Conservation (phyloP, 148 eudicot genomes). For the Spergularia marina region DNA sequence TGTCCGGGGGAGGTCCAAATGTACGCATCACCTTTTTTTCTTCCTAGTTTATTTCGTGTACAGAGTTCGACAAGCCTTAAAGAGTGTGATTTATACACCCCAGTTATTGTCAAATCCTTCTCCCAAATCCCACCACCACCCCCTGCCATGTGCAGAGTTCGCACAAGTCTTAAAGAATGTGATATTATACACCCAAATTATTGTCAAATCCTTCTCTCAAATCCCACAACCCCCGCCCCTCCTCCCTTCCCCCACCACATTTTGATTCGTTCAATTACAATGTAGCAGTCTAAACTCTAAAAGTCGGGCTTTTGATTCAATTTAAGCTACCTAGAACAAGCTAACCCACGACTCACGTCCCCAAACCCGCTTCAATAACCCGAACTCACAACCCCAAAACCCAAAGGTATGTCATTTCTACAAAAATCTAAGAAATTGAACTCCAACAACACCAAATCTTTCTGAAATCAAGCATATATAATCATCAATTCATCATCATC, state of each 20-base stretch:
- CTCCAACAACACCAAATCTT: too few relatives aligned
- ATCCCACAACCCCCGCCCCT: background rate
- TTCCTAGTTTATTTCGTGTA: background rate
- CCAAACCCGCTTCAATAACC: background rate
- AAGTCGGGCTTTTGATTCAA: background rate
- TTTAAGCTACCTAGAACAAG: too few relatives aligned
- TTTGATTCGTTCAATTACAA: background rate
- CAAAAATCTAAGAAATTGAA: too few relatives aligned
- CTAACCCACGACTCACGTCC: background rate
- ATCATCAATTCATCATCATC: too few relatives aligned
- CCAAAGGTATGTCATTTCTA: too few relatives aligned
- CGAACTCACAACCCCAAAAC: background rate
- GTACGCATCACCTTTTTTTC: background rate
- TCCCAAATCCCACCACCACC: background rate
- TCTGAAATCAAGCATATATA: too few relatives aligned
- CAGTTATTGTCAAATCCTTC: background rate
- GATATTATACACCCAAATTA: background rate
- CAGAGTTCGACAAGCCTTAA: background rate
- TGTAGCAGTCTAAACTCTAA: background rate
- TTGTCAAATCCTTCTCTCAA: background rate
- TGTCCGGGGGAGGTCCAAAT: background rate
- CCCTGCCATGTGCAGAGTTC: background rate
- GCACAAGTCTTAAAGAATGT: background rate
- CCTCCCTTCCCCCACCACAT: background rate
- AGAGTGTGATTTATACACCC: background rate